phyloP scores from a whole-genome alignment of 805 yeast genomes.

The Novakomyces olei region DNA sequence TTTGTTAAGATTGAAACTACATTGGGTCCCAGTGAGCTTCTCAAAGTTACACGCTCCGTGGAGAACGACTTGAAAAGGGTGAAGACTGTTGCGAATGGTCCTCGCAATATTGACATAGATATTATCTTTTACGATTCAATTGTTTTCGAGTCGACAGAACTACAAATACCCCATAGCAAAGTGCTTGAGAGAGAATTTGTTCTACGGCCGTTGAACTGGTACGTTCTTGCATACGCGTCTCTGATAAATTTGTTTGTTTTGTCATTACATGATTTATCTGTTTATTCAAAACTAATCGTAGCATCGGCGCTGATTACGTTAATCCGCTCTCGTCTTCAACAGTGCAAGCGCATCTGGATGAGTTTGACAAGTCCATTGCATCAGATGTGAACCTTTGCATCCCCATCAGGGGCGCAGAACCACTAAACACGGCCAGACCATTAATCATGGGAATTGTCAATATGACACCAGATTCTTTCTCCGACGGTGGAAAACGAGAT shows the following conservation, averaged over 20 bases:
- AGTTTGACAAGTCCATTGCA: neutral
- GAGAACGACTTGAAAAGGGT: constrained; percentile 51
- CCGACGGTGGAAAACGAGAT: constrained; percentile 51
- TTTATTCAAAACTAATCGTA: no score
- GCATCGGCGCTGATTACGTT: constrained; percentile 34
- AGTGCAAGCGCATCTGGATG: constrained; percentile 36
- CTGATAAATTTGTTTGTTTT: no score
- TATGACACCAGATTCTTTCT: constrained; percentile 83
- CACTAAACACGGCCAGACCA: no score
- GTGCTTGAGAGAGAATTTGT: constrained; percentile 86
- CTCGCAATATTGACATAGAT: constrained; percentile 77
- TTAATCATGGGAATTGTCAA: constrained; percentile 71
- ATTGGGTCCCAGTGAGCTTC: constrained; percentile 40
- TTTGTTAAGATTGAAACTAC: constrained; percentile 39
- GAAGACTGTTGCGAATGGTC: constrained; percentile 73
- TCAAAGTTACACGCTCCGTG: constrained; percentile 42
- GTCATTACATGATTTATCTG: no score
- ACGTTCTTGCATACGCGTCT: no score
- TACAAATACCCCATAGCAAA: constrained; percentile 66
- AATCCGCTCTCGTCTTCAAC: constrained; percentile 85
- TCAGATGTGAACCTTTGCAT: no score
- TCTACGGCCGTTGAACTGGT: constrained; percentile 60
- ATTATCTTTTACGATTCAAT: constrained; percentile 42
- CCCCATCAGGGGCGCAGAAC: no score
- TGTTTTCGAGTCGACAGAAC: constrained; percentile 15